Percentiles rank a stretch among this genome's conserved stretches.
Conservation (phyloP, 1,284 basidiomycete genomes). For the Coniophora puteana region DNA sequence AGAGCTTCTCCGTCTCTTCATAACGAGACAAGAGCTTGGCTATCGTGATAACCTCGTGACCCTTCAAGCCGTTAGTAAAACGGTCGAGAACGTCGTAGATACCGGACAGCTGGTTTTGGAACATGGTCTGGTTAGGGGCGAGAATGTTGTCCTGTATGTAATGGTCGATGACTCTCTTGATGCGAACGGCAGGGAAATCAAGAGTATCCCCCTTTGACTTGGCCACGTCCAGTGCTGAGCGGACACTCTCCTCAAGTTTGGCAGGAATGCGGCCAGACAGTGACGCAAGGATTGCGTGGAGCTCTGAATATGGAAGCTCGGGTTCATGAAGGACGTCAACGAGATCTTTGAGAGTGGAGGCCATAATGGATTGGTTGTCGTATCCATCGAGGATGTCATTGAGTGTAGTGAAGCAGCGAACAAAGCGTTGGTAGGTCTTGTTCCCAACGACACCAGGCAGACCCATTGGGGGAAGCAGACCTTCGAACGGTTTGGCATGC, state of each 20-base stretch:
- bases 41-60: constrained; percentile 80
- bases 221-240: constrained; percentile 74
- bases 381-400: constrained; percentile 94
- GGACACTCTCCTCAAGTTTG: constrained; percentile 87
- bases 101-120: constrained; percentile 69
- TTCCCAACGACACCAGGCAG: constrained; percentile 83
- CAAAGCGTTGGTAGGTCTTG: constrained; percentile 89
- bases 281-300: constrained; percentile 81
- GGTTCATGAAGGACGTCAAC: constrained; percentile 76
- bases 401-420: constrained; percentile 75
- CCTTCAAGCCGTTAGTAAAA: constrained; percentile 82
- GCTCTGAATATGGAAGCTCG: constrained; percentile 89
- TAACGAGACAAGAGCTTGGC: constrained; percentile 74
- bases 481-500: constrained; percentile 97
- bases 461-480: constrained; percentile 85
- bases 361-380: constrained; percentile 90
- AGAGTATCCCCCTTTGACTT: constrained; percentile 62
- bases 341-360: constrained; percentile 79
- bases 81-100: constrained; percentile 80
- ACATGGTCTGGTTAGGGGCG: constrained; percentile 74
- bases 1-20: constrained; percentile 85
- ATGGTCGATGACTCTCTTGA: constrained; percentile 84
- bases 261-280: constrained; percentile 92
- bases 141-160: constrained; percentile 83
- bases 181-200: constrained; percentile 85